Base-by-base conservation (phyloP, 139 green algal species). In the Coccomyxa sp. region DNA sequence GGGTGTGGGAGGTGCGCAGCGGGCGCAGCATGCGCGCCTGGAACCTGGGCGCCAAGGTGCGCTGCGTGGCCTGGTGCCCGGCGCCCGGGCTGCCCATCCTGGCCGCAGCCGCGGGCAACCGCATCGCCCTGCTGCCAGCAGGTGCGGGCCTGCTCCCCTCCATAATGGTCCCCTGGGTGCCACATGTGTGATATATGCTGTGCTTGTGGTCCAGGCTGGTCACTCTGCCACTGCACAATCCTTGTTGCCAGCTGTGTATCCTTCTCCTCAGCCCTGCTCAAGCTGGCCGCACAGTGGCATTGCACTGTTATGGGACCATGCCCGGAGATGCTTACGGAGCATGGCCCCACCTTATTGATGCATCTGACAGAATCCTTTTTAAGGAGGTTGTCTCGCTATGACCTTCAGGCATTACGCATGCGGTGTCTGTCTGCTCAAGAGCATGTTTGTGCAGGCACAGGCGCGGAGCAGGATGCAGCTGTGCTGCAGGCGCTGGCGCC, bases 1-100 rank as follows among this genome's bases (percentile, higher is more conserved):
- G 85, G 41, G 37, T 98, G n/a, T 98, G 95, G 95, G 95, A 98
- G 87, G 92, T 97, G 44, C 55, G 82, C 58, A 94, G 87, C 2
- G 88, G 76, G 12, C 58, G 89, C 14, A 90, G 85, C 77, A 71
- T 81, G 70, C 71, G 41, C 18, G 38, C 29, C 31, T 95, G 88
- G 90, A 22, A 81, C 27, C 82, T 95, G 64, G 88, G 82, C 7
- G 83, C 76, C 24, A 34, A 79, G 0, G 86, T 96, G 27, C 4
- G 18, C 24, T 83, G 78, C 18, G 88, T 96, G 33, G 91, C 89
- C 0, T 97, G 92, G 92, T 94, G 93, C 87, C 89, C 94, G 10
- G 76, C 84, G 31, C 12, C 78, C 0, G 79, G 24, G 4, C 55
- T 90, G 70, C 78, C 83, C 34, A 70, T 97, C 34, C 58, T 92